Percentiles rank a stretch among this genome's conserved stretches.
Evolutionary conservation across 305 asterid genomes (phyloP).

Genomic region (Fraxinus albicans): DNA sequence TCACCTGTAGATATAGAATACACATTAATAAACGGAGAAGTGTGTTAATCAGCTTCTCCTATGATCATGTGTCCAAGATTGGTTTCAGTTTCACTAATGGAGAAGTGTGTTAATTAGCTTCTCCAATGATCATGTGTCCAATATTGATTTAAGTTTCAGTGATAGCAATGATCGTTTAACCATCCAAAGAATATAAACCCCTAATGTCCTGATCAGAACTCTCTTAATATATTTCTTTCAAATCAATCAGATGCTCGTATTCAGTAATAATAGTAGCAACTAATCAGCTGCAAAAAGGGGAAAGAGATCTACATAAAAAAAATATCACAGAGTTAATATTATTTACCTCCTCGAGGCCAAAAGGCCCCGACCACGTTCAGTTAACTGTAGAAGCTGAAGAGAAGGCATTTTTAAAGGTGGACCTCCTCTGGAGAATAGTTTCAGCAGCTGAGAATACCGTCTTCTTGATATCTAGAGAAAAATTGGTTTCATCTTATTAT

Average conservation of each 20-base stretch:
- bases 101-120: not conserved
- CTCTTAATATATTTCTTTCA: not conserved
- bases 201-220: not conserved
- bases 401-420: conserved; percentile 67
- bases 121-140: not conserved
- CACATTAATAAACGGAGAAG: not conserved
- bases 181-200: not conserved
- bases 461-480: conserved; percentile 34
- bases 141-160: not conserved
- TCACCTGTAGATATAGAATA: not conserved
- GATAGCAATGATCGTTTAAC: not conserved
- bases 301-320: not conserved
- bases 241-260: not conserved
- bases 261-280: not conserved
- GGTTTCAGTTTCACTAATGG: not conserved
- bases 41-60: not conserved
- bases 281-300: not conserved
- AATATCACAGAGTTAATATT: conserved; percentile 18
- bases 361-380: conserved; percentile 90
- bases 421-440: conserved; percentile 38
- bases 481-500: conserved; percentile 26
- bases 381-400: conserved; percentile 95
- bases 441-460: conserved; percentile 33
- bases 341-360: conserved; percentile 87
- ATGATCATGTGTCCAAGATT: not conserved